Evolutionary conservation across 257 asterid species (phyloP), one percentile per base, ranked within the genome.

Genomic region (Solanum acaule): DNA sequence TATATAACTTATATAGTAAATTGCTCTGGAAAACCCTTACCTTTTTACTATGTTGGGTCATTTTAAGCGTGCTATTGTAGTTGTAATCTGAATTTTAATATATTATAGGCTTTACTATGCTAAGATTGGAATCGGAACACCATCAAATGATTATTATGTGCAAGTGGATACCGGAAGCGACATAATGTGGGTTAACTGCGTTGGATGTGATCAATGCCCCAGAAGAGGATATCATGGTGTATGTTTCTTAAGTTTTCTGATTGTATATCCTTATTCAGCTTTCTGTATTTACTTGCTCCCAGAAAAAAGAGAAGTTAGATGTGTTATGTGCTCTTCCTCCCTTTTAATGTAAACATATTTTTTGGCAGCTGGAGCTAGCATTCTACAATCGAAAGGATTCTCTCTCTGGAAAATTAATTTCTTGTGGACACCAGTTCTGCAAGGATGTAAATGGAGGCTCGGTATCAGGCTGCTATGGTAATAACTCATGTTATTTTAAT

Each of bases 161-260:
- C 99, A 97, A 93, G 99, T 97, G 84, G 99, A 97, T 92, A 97
- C 99, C 0, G 99, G 99, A 86, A 97, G 96, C 86, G 99, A 96
- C 91, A 95, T 97, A 89, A 96, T 95, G 91, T 97, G 99, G 99
- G 96, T 97, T 88, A 96, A 96, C 94, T 97, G 99, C 91, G 90
- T 96, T 88, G 96, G 94, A 89, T 97, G 99, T 93, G 95, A 22
- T 23, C 93, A 94, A 86, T 97, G 99, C 91, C 98, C 99, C 52
- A 90, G 90, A 85, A 94, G 94, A 91, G 99, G 99, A 89, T 97
- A 96, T 92, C 98, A 88, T 90, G 99, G 93, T 85, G 99, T 97
- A 97, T 87, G 99, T 88, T 84, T 78, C 93, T 89, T 70, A 67
- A 10, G 29, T 49, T 82, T 82, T 82, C n/a, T 82, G 42, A 82